Conservation (phyloP, 805 yeast genomes). For the Saitoella complicata region DNA sequence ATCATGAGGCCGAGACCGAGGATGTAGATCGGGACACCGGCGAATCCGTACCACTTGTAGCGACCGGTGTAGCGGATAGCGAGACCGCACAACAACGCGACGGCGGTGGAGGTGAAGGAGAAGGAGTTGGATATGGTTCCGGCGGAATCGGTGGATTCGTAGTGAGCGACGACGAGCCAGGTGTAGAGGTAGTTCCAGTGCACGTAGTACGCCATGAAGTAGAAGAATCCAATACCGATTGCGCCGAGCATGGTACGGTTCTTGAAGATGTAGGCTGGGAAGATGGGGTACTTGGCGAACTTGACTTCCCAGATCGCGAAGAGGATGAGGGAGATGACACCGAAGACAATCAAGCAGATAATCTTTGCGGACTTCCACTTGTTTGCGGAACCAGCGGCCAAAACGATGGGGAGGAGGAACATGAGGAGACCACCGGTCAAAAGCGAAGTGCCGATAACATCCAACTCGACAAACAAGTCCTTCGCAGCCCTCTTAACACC, state of each 20-base stretch:
- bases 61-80: slow-evolving; percentile 33
- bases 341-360: slow-evolving; percentile 56
- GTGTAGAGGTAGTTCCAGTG: slow-evolving; percentile 56
- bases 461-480: slow-evolving; percentile 42
- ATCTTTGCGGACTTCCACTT: slow-evolving; percentile 46
- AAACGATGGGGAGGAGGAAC: slow-evolving; percentile 53
- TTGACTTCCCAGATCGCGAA: slow-evolving; percentile 43
- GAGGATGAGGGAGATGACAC: slow-evolving; percentile 43
- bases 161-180: slow-evolving; percentile 45
- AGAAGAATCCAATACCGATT: slow-evolving; percentile 37
- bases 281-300: slow-evolving; percentile 43
- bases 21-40: slow-evolving; percentile 44
- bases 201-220: slow-evolving; percentile 50
- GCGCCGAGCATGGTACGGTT: slow-evolving; percentile 68
- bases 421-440: slow-evolving; percentile 44
- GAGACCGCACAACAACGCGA: slow-evolving; percentile 44
- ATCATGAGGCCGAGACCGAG: slow-evolving; percentile 44
- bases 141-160: slow-evolving; percentile 45
- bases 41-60: slow-evolving; percentile 41
- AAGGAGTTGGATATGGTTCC: slow-evolving; percentile 45
- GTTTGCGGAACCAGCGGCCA: slow-evolving; percentile 46
- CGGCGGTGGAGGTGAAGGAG: slow-evolving; percentile 47
- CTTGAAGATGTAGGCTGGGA: slow-evolving; percentile 40
- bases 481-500: neutral
- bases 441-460: slow-evolving; percentile 44